Evolutionary conservation across 2,329 filamentous ascomycete genomes (phyloP).

Genomic region (Alternaria ethzedia): DNA sequence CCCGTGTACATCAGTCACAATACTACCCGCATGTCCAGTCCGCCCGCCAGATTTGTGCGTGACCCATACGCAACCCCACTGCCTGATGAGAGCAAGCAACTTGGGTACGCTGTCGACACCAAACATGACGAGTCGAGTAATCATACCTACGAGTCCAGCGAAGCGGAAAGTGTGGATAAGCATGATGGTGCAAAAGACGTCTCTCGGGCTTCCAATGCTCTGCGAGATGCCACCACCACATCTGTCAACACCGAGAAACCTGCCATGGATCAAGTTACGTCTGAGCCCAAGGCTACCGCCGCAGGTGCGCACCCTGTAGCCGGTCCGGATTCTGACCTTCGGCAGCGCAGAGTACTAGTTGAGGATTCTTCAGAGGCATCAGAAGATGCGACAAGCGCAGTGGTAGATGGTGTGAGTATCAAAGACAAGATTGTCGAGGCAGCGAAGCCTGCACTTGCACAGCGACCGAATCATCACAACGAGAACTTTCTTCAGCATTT

Average conservation of each 20-base stretch:
- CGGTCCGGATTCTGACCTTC: slow-evolving; percentile 15
- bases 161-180: slow-evolving; percentile 23
- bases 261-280: slow-evolving; percentile 20
- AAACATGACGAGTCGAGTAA: background rate
- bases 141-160: slow-evolving; percentile 12
- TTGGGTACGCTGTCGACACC: slow-evolving; percentile 9
- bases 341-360: slow-evolving; percentile 17
- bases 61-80: slow-evolving; percentile 22
- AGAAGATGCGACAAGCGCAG: background rate
- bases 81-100: slow-evolving; percentile 20
- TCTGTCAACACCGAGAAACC: slow-evolving; percentile 16
- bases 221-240: slow-evolving; percentile 19
- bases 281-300: slow-evolving; percentile 7
- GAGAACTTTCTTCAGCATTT: slow-evolving; percentile 16
- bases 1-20: slow-evolving; percentile 22
- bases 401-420: background rate
- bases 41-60: slow-evolving; percentile 6
- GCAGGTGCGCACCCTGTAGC: slow-evolving; percentile 1
- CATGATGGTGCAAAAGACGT: slow-evolving; percentile 23
- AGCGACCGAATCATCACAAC: slow-evolving; percentile 3
- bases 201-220: slow-evolving; percentile 5
- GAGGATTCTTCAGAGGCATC: slow-evolving; percentile 5
- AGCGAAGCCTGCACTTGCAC: background rate
- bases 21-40: slow-evolving; percentile 1
- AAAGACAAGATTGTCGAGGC: slow-evolving; percentile 1